Evolutionary conservation across 2,329 filamentous ascomycete species (phyloP).

Genomic region (Fusarium tupiense): DNA sequence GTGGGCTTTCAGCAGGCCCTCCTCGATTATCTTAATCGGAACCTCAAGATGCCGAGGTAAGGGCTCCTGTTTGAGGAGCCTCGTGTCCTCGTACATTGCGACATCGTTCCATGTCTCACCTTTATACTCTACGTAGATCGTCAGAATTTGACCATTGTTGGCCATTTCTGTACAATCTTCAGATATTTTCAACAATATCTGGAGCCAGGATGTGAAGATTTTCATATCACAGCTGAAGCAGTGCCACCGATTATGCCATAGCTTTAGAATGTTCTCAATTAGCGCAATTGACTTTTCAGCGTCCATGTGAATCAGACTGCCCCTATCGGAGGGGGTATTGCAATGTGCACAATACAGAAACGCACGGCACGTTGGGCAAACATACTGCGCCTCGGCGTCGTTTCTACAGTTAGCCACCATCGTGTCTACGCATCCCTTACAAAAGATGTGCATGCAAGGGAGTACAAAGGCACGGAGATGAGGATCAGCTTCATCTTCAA

Average conservation of each 20-base stretch:
- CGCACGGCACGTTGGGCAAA: background rate
- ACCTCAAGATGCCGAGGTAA: background rate
- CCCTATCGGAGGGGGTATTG: background rate
- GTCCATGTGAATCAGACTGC: background rate
- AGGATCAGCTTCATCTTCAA: background rate
- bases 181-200: background rate
- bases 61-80: background rate
- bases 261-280: background rate
- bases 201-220: background rate
- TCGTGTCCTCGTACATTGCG: too few species aligned
- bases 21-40: accelerated
- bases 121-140: background rate
- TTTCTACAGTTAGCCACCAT: background rate
- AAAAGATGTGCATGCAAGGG: background rate
- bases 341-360: background rate
- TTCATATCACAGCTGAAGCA: background rate
- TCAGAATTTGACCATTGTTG: background rate
- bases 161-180: background rate
- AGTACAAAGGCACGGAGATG: background rate
- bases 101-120: background rate
- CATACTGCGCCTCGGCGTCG: accelerated
- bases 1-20: background rate
- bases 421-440: background rate
- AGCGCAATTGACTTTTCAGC: background rate
- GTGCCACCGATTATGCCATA: background rate